Conservation (phyloP, 345 rosid genomes). For the Stellera chamaejasme region DNA sequence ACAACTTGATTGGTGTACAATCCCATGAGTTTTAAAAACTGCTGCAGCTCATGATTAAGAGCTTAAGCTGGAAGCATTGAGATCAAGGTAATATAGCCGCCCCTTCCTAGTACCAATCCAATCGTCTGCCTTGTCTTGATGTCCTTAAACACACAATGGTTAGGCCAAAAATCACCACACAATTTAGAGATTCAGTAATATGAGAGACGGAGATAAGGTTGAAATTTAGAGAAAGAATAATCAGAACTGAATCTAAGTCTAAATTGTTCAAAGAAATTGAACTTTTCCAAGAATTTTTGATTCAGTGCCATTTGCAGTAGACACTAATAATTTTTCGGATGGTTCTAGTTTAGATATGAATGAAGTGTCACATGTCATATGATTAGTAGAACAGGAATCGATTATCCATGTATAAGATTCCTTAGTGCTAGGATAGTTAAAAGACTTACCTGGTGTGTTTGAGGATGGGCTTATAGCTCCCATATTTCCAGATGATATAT, state of each 20-base stretch:
- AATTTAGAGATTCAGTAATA: not conserved
- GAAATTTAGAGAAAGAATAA: not conserved
- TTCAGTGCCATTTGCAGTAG: not conserved
- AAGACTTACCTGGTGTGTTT: not conserved
- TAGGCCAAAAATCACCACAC: conserved; percentile 1
- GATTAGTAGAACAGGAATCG: conserved; percentile 6
- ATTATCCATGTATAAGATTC: not conserved
- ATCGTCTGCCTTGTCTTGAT: conserved; percentile 3
- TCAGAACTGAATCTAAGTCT: not conserved
- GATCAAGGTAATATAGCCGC: conserved; percentile 3
- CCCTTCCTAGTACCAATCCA: conserved; percentile 1
- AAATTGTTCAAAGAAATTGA: not conserved
- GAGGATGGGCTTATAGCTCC: not conserved
- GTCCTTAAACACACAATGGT: conserved; percentile 6
- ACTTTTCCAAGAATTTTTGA: not conserved
- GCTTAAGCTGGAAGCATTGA: not conserved
- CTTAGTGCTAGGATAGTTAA: not conserved
- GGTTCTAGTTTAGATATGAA: not conserved
- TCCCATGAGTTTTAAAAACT: too few relatives aligned
- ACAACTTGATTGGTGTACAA: too few relatives aligned
- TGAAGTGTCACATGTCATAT: not conserved
- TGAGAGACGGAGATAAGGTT: not conserved
- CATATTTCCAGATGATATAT: not conserved
- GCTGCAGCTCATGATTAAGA: too few relatives aligned
- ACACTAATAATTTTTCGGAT: conserved; percentile 1